Percentiles rank a stretch among this genome's conserved stretches.
phyloP scores from a whole-genome alignment of 1,139 yeast genomes.

The Arxiozyma slooffiae region DNA sequence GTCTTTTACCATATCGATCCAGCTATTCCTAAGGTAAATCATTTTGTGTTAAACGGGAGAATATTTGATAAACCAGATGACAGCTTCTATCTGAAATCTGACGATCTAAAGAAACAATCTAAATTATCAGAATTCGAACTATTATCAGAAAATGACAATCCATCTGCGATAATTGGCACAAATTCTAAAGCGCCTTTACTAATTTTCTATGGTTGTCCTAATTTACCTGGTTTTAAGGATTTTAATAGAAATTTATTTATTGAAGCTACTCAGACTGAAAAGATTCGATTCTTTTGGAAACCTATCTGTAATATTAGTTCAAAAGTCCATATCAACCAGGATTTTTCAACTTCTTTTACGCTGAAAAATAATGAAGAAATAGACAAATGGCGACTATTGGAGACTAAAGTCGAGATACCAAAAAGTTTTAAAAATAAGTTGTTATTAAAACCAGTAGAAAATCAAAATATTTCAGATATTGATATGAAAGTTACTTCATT shows the following conservation, averaged over 20 bases:
- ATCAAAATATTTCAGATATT: slow-evolving; percentile 33
- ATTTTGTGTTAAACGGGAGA: slow-evolving; percentile 21
- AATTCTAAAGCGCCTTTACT: slow-evolving; percentile 7
- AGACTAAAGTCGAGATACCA: slow-evolving; percentile 3
- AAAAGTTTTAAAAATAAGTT: slow-evolving; percentile 7
- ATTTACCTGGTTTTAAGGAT: slow-evolving; percentile 43
- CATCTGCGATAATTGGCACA: slow-evolving; percentile 16
- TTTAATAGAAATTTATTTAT: slow-evolving; percentile 53
- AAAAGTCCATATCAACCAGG: background rate
- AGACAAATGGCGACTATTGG: background rate
- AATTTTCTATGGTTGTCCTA: slow-evolving; percentile 26
- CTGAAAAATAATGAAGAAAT: slow-evolving; percentile 10
- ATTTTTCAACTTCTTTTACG: slow-evolving; percentile 14
- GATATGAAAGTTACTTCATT: slow-evolving; percentile 42
- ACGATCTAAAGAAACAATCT: slow-evolving; percentile 21
- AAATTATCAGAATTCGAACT: slow-evolving; percentile 12
- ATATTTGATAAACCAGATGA: slow-evolving; percentile 23
- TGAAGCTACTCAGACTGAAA: slow-evolving; percentile 49
- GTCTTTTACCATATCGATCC: slow-evolving; percentile 7
- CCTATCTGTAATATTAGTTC: slow-evolving; percentile 34
- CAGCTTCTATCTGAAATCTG: slow-evolving; percentile 25
- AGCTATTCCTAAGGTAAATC: slow-evolving; percentile 5
- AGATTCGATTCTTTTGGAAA: slow-evolving; percentile 67
- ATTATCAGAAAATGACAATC: slow-evolving; percentile 9
- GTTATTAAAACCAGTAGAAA: slow-evolving; percentile 6